A percentile compares a stretch with the other conserved stretches of the same genome.
Evolutionary conservation across 2,329 filamentous ascomycete genomes (phyloP).

Genomic region (Fusarium poae): DNA sequence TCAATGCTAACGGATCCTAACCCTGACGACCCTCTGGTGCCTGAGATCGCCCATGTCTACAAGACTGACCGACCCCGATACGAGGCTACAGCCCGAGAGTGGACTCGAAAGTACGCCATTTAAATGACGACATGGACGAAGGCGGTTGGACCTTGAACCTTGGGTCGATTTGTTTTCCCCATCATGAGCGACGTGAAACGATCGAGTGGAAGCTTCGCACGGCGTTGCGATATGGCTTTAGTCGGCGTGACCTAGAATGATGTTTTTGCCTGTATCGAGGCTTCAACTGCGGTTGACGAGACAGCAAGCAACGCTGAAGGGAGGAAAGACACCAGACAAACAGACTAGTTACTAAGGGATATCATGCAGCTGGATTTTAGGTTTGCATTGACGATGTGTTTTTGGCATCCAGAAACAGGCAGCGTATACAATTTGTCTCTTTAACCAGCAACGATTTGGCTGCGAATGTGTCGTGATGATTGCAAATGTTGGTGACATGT

Average conservation of each 20-base stretch:
- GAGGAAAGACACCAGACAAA: slow-evolving; percentile 55
- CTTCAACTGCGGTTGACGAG: slow-evolving; percentile 43
- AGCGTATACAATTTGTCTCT: slow-evolving; percentile 52
- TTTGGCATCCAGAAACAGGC: slow-evolving; percentile 51
- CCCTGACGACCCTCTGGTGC: slow-evolving; percentile 97
- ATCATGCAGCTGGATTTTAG: slow-evolving; percentile 56
- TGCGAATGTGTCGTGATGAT: slow-evolving; percentile 6
- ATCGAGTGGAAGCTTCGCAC: slow-evolving; percentile 47
- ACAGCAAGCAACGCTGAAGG: slow-evolving; percentile 47
- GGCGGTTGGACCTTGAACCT: slow-evolving; percentile 48
- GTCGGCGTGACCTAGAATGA: slow-evolving; percentile 32
- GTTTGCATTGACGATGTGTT: slow-evolving; percentile 55
- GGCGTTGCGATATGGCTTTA: slow-evolving; percentile 44
- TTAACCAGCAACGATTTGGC: not conserved
- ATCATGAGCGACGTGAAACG: slow-evolving; percentile 48
- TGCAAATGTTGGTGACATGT: not conserved
- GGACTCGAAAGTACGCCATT: slow-evolving; percentile 99
- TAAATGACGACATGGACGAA: slow-evolving; percentile 58
- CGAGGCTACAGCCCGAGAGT: slow-evolving; percentile 96
- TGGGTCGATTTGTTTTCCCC: slow-evolving; percentile 47
- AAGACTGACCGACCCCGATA: slow-evolving; percentile 98
- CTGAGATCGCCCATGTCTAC: slow-evolving; percentile 99
- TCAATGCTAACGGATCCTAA: slow-evolving; percentile 99
- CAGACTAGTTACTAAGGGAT: slow-evolving; percentile 55
- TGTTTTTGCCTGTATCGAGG: slow-evolving; percentile 38